Base-by-base conservation (phyloP, 2,329 filamentous ascomycete species). In the Mycosphaerella sp. region DNA sequence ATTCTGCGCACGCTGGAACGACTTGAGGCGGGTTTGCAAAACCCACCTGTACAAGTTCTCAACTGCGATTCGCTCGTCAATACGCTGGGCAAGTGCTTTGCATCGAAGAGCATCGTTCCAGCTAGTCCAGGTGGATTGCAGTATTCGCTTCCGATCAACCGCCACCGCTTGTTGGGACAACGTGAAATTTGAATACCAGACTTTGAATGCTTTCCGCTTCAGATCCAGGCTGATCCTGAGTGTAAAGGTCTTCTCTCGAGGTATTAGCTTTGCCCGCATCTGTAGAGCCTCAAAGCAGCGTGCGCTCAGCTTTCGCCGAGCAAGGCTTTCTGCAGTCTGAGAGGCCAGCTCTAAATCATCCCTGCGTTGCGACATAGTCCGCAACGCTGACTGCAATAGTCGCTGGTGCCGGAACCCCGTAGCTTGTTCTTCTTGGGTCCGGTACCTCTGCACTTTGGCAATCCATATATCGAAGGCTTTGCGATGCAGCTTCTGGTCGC, bases 101-200 rank as follows among this genome's bases (percentile, higher is more conserved):
- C 73, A 75, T 14, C 81, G 78, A 13, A 83, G 70, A 13, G 70
- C 70, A 59, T 84, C 79, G 56, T 84, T 84, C 82, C 82, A 85
- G 9, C 71, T 69, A 1, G 75, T 81, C 71, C 78, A 81, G 3
- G 78, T 72, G 62, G 80, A 80, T 44, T 74, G 75, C 44, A 82
- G 61, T 25, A 83, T 64, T 41, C 79, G 75, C 57, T 71, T 64
- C 9, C 70, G 74, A 61, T 83, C 73, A 28, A 79, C 67, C 44
- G 72, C 66, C 17, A 69, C 66, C 14, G 81, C 80, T 54, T 67
- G 61, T 64, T 43, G 70, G 56, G 42, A 71, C 5, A 60, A 57
- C 4, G 44, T 62, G 50, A 58, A 66, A 51, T 65, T 74, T 18
- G 70, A 65, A 12, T 71, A 68, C 80, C 81, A 84, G 14, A 70